Conservation (phyloP, 805 yeast genomes). For the Candida sonorensis region DNA sequence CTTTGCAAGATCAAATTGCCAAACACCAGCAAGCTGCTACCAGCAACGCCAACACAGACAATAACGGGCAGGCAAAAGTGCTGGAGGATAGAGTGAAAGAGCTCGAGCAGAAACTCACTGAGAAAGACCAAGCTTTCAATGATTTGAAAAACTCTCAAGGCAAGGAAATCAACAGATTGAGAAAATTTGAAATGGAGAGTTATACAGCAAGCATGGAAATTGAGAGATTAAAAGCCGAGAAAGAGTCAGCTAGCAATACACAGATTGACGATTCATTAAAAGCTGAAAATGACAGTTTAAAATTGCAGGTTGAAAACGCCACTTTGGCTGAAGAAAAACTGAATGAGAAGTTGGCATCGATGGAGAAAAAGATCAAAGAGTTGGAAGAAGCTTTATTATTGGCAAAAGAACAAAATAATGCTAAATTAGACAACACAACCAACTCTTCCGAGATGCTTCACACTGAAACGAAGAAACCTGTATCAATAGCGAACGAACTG, state of each 20-base stretch:
- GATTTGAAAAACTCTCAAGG: conserved; percentile 6
- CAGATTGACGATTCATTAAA: too few relatives aligned
- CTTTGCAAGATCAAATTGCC: too few relatives aligned
- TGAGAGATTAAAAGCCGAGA: conserved; percentile 2
- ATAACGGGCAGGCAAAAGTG: too few relatives aligned
- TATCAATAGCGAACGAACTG: background rate
- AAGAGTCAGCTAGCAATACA: background rate
- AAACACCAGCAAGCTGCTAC: too few relatives aligned
- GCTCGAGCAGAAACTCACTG: background rate
- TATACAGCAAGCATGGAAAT: conserved; percentile 9
- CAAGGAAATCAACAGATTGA: conserved; percentile 9
- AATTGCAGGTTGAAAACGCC: conserved; percentile 2
- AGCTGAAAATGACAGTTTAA: background rate
- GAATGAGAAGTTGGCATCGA: background rate
- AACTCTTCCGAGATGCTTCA: too few relatives aligned
- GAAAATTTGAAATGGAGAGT: conserved; percentile 13
- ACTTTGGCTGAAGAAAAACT: background rate
- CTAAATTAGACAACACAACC: too few relatives aligned
- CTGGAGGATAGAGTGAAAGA: background rate
- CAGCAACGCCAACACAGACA: too few relatives aligned
- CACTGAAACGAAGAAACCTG: conserved; percentile 1
- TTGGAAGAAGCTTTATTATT: too few relatives aligned
- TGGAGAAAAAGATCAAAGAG: conserved; percentile 1
- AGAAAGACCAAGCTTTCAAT: conserved; percentile 1
- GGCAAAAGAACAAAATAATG: background rate